These are phyloP conservation scores for Tieghemiomyces parasiticus DNA, from an alignment of 192 early-diverging fungal species.

Conservation along the genomic window DNA sequence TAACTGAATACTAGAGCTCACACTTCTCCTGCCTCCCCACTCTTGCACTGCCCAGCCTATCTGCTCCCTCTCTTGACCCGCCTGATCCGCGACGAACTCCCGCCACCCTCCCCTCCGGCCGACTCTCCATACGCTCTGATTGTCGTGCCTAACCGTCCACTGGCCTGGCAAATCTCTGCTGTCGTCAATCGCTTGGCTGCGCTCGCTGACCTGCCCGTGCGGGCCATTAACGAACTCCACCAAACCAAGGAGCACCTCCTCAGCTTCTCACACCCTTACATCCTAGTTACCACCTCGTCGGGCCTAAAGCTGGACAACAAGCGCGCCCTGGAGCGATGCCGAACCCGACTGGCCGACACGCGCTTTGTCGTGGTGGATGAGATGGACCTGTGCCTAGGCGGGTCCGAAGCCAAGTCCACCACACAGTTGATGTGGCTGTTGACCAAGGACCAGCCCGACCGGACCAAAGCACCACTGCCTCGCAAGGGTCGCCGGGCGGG, in stretches of 20 bases:
- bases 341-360: not conserved
- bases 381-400: not conserved
- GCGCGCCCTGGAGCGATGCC: not conserved
- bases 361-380: constrained; percentile 6
- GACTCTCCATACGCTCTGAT: constrained; percentile 2
- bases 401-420: not conserved
- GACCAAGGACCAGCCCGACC: not conserved
- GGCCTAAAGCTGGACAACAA: not conserved
- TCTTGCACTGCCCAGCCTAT: not conserved
- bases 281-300: not conserved
- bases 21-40: not conserved
- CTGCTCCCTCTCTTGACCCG: not conserved
- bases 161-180: not conserved
- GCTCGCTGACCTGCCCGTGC: not conserved
- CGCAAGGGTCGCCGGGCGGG: too few species aligned
- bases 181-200: not conserved
- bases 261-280: not conserved
- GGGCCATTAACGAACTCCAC: not conserved
- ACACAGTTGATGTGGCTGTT: not conserved
- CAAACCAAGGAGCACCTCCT: not conserved
- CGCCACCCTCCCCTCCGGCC: not conserved
- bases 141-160: constrained; percentile 8
- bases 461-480: not conserved
- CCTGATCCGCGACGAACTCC: not conserved
- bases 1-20: not conserved